Percentiles rank a stretch among this genome's conserved stretches.
Conservation (phyloP, 2,329 filamentous ascomycete genomes). For the Exophiala alcalophila region DNA sequence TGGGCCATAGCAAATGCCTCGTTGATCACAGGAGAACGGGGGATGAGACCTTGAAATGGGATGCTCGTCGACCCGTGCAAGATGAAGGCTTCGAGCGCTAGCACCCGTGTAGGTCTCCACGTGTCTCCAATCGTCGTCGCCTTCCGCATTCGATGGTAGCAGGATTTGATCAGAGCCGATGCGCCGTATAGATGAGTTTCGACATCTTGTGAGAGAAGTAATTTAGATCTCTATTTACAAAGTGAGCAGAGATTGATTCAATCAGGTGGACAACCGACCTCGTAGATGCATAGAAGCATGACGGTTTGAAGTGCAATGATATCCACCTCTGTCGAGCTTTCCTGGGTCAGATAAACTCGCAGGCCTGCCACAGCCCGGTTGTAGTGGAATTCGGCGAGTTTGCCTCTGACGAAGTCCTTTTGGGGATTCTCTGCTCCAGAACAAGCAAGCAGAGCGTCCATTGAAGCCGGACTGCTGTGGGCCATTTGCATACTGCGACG, state of each 20-base stretch:
- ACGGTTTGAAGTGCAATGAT: slow-evolving; percentile 25
- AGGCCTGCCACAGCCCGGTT: slow-evolving; percentile 9
- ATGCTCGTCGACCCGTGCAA: slow-evolving; percentile 33
- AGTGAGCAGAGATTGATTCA: not conserved
- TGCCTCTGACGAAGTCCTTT: slow-evolving; percentile 11
- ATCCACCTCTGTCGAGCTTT: slow-evolving; percentile 4
- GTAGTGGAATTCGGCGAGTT: slow-evolving; percentile 26
- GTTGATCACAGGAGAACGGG: slow-evolving; percentile 22
- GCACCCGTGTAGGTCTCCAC: slow-evolving; percentile 19
- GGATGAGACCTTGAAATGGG: slow-evolving; percentile 27
- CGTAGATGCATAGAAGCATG: slow-evolving; percentile 31
- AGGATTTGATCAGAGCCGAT: slow-evolving; percentile 27
- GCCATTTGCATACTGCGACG: slow-evolving; percentile 24
- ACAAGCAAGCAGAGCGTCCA: slow-evolving; percentile 32
- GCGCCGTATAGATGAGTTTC: slow-evolving; percentile 30
- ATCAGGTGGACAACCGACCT: slow-evolving; percentile 23
- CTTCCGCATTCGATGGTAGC: slow-evolving; percentile 6
- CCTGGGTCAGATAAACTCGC: slow-evolving; percentile 5
- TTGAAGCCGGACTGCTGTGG: slow-evolving; percentile 23
- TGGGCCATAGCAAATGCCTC: slow-evolving; percentile 22
- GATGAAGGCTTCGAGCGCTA: slow-evolving; percentile 32
- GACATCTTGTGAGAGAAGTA: slow-evolving; percentile 24
- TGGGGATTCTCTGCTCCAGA: slow-evolving; percentile 29
- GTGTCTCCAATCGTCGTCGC: no score
- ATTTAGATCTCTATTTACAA: slow-evolving; percentile 23